A percentile compares a stretch with the other conserved stretches of the same genome.
These are phyloP conservation scores for Kurtzmaniella quercitrusa DNA, from an alignment of 1,139 yeast species.

Conservation along the genomic window DNA sequence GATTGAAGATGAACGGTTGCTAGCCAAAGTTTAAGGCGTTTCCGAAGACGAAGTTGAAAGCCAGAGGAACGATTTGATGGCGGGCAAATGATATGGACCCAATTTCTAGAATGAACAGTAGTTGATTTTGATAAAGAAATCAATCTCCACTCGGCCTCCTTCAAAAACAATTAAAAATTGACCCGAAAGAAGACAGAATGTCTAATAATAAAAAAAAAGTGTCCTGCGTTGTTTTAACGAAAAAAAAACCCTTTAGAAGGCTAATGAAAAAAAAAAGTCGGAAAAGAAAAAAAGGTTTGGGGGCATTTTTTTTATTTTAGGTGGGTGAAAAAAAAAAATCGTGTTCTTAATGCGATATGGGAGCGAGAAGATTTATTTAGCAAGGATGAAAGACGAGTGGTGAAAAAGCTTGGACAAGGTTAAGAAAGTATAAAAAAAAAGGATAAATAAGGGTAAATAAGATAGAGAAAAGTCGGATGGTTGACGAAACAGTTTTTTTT, in stretches of 20 bases:
- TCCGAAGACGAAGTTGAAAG: neutral
- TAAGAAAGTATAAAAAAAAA: neutral
- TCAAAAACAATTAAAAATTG: neutral
- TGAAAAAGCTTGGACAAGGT: neutral
- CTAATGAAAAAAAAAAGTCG: neutral
- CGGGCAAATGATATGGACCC: neutral
- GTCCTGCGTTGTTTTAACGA: neutral
- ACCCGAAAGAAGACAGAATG: neutral
- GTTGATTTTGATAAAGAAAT: neutral
- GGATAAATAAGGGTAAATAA: too few species aligned
- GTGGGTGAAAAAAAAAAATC: neutral
- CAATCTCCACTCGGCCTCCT: neutral
- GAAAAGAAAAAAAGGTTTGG: too few species aligned
- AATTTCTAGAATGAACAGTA: neutral
- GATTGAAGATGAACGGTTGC: too few species aligned
- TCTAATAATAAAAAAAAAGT: neutral
- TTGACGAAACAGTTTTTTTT: too few species aligned
- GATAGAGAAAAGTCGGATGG: too few species aligned
- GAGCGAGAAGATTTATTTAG: too few species aligned
- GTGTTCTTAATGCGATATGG: neutral
- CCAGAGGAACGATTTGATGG: neutral
- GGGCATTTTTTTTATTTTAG: neutral
- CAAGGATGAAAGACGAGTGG: too few species aligned
- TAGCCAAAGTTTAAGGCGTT: neutral
- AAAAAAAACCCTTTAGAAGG: neutral